Evolutionary conservation across 108 stramenopile species (phyloP), one percentile per base, ranked within the genome.

Genomic region (Conticribra weissflogii): DNA sequence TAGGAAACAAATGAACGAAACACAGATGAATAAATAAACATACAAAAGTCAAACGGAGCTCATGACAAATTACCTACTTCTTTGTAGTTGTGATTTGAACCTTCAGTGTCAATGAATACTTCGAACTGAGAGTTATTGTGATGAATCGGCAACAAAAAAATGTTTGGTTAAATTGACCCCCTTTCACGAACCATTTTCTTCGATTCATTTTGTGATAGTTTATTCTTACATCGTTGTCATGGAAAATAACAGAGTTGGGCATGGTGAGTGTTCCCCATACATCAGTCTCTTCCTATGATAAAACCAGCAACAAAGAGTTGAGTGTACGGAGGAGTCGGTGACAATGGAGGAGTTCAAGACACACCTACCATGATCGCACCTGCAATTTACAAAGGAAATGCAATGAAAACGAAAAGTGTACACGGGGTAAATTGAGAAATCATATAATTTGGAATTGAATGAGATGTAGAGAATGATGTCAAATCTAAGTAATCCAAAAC

Each of bases 181-280:
- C n/a, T n/a, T n/a, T n/a, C n/a, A n/a, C n/a, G n/a, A n/a, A n/a
- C n/a, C n/a, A n/a, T n/a, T n/a, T n/a, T n/a, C n/a, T n/a, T n/a
- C n/a, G n/a, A n/a, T n/a, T n/a, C n/a, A n/a, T n/a, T n/a, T n/a
- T n/a, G n/a, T n/a, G n/a, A n/a, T n/a, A n/a, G n/a, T n/a, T n/a
- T 22, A 21, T 19, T 59, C 72, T 74, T 27, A 74, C 72, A 51
- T 79, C 78, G 58, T 79, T 79, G 65, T 79, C 70, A 51, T 95
- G 93, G 84, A 80, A 95, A 54, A 95, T 95, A 16, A 91, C 86
- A 28, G 82, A 80, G 73, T 95, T 95, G 2, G 88, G 84, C 62
- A 90, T 75, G 1, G 80, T 79, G 2, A 81, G 55, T 21, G 79
- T 81, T 32, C 61, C 70, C 78, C 78, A 79, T 0, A 79, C 78